phyloP scores from a whole-genome alignment of 163 green algal genomes.

The Scenedesmus sp. region DNA sequence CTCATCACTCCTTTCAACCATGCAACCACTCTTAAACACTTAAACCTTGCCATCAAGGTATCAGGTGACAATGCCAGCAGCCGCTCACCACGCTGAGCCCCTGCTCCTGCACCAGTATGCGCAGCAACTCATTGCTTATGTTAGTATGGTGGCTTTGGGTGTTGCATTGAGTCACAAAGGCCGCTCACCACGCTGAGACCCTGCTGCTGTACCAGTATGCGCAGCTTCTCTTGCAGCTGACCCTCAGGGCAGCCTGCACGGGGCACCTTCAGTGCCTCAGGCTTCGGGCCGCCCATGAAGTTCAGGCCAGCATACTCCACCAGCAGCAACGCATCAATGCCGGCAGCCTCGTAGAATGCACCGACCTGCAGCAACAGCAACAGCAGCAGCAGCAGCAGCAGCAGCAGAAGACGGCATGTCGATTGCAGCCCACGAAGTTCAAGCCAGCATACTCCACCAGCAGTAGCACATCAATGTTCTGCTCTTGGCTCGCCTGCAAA shows the following conservation, averaged over 20 bases:
- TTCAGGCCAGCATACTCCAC: conserved; percentile 87
- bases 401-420: too few species aligned
- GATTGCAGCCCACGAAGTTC: too few species aligned
- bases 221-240: conserved; percentile 67
- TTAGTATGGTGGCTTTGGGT: too few species aligned
- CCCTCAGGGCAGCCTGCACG: conserved; percentile 81
- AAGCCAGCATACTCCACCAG: not conserved
- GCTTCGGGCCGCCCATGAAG: conserved; percentile 68
- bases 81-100: conserved; percentile 69
- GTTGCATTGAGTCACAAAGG: too few species aligned
- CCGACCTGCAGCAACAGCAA: conserved; percentile 69
- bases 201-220: too few species aligned
- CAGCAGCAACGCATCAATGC: conserved; percentile 89
- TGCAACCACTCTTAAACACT: too few species aligned
- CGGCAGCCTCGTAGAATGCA: conserved; percentile 91
- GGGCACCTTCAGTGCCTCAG: conserved; percentile 56
- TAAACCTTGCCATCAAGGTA: not conserved
- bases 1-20: too few species aligned
- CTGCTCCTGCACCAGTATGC: conserved; percentile 63
- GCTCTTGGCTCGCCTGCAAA: too few species aligned
- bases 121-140: conserved; percentile 54
- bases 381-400: not conserved
- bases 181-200: too few species aligned
- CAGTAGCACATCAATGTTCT: not conserved
- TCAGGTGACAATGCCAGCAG: not conserved